A percentile compares a stretch with the other conserved stretches of the same genome.
Conservation (phyloP, 176 grass and related monocot genomes). For the Paspalum vaginatum region DNA sequence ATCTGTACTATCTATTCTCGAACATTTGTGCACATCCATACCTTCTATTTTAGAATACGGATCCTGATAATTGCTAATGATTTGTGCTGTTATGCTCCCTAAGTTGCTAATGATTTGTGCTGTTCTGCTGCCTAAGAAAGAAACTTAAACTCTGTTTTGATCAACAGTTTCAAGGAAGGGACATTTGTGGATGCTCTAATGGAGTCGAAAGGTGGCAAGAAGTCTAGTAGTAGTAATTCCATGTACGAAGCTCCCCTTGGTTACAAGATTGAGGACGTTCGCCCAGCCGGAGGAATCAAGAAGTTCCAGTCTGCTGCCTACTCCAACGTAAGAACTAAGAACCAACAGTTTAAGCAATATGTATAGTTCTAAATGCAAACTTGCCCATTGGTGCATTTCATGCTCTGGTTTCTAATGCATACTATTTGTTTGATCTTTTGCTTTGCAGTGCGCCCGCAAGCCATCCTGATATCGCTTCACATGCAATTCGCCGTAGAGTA, state of each 20-base stretch:
- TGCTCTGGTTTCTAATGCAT: constrained; percentile 34
- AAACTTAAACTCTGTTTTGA: constrained; percentile 15
- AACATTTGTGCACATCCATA: background rate
- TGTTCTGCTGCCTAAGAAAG: background rate
- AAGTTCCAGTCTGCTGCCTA: constrained; percentile 99
- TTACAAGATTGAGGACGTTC: constrained; percentile 94
- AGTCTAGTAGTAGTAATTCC: constrained; percentile 72
- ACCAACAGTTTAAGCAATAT: background rate
- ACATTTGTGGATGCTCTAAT: constrained; percentile 81
- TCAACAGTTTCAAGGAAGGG: constrained; percentile 26
- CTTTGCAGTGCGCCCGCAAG: constrained; percentile 89
- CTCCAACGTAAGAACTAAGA: constrained; percentile 83
- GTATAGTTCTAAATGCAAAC: background rate
- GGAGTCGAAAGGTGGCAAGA: constrained; percentile 89
- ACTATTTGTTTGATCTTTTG: constrained; percentile 33
- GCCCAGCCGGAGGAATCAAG: constrained; percentile 90
- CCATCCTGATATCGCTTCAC: constrained; percentile 81
- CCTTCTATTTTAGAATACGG: background rate
- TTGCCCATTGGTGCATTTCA: background rate
- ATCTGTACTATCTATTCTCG: background rate
- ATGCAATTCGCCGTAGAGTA: constrained; percentile 62
- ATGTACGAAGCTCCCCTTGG: constrained; percentile 95
- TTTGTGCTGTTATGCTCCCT: background rate
- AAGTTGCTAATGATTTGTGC: background rate
- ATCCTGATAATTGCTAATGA: background rate